Base-by-base conservation (phyloP, 768 basidiomycete genomes). In the Mycena galericulata region DNA sequence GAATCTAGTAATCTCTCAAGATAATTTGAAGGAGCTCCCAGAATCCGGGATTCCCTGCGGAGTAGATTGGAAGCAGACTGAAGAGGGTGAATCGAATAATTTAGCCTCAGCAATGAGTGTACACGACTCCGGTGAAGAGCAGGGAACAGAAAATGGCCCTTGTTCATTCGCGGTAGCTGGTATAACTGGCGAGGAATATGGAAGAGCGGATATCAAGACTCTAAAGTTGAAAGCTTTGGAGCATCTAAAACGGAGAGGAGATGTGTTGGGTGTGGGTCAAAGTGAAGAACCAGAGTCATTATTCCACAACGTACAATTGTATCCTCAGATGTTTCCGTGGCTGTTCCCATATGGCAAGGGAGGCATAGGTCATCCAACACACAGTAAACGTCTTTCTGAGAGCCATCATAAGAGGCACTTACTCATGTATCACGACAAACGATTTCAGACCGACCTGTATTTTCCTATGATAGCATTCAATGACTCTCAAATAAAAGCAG, bases 401-500 rank as follows among this genome's bases (percentile, higher is more conserved):
- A 9, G 10, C 3, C 15, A 6, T 5, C 58, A 32, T 22, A 47
- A 47, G 10, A 34, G 17, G 14, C 45, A 18, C 8, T 40, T 60
- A 14, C 10, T 60, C 4, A 36, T 55, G 38, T 55, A 55, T 12
- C 34, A 38, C 17, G 54, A 55, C 34, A 55, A 55, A 12, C 32
- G 54, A 4, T 55, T 55, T 18, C 54, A 55, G n/a, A 40, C 38
- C 4, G 54, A 55, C 12, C 15, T 55, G 1, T 55, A 60, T 26
- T 60, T 60, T 17, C 58, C 58, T 3, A 60, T 60, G 58, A 46
- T 60, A 2, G 45, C 58, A 2, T 60, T 60, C 34, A 60, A 60
- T 24, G 58, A 60, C 17, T 1, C 32, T 2, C 58, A 60, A 32
- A 60, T 60, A 18, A 60, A 60, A 18, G 4, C 24, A 6, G 58